phyloP scores from a whole-genome alignment of 768 basidiomycete genomes.

The Tephrocybe sp. region DNA sequence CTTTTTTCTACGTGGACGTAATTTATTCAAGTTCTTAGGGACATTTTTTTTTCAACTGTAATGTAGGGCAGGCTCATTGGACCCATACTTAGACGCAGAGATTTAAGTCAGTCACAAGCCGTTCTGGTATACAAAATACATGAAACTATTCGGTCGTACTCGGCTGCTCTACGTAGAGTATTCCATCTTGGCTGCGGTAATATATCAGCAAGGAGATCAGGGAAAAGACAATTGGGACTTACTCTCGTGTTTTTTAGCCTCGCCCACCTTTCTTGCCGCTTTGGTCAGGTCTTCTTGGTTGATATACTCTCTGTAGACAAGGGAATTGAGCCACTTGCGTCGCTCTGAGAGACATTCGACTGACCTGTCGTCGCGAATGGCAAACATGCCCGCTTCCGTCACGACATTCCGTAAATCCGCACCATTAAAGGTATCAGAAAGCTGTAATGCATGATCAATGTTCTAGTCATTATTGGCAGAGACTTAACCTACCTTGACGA shows the following conservation, averaged over 20 bases:
- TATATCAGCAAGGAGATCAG: neutral
- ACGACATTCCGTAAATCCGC: conserved; percentile 95
- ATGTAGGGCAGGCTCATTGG: neutral
- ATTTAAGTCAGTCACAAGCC: no score
- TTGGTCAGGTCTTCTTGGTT: conserved; percentile 96
- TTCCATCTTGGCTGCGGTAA: conserved; percentile 50
- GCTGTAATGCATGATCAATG: conserved; percentile 33
- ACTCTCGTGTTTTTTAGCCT: conserved; percentile 98
- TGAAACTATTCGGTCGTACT: neutral
- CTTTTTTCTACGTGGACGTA: conserved; percentile 14
- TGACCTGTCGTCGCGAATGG: conserved; percentile 91
- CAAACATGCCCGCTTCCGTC: conserved; percentile 97
- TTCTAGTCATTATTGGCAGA: neutral
- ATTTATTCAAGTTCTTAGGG: conserved; percentile 21
- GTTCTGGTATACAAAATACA: conserved; percentile 15
- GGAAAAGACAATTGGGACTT: conserved; percentile 25
- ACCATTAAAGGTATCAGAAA: conserved; percentile 92
- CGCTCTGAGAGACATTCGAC: conserved; percentile 16
- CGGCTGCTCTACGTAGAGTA: conserved; percentile 38
- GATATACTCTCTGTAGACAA: conserved; percentile 66
- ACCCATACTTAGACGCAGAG: no score
- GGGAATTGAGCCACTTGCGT: neutral
- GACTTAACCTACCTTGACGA: conserved; percentile 72
- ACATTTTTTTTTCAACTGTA: neutral
- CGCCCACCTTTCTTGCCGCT: conserved; percentile 91